Conservation (phyloP, 106 monocot genomes). For the Posidonia australis region DNA sequence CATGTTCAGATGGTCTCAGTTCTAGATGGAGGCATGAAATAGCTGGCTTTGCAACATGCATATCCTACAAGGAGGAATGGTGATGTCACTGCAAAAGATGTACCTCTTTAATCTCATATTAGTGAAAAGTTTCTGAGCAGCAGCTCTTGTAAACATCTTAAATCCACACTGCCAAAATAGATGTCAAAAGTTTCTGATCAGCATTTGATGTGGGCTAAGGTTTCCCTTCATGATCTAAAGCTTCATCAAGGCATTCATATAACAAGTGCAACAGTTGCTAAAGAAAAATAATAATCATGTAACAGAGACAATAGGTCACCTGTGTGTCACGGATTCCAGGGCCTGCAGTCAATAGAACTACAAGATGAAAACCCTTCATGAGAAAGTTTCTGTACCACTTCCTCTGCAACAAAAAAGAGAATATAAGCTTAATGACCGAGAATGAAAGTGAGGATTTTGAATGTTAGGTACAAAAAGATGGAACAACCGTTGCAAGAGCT, state of each 20-base stretch:
- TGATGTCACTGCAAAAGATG: no score
- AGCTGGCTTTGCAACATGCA: not conserved
- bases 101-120: conserved; percentile 92
- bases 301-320: conserved; percentile 23
- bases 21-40: no score
- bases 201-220: not conserved
- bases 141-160: conserved; percentile 96
- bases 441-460: not conserved
- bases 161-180: conserved; percentile 76
- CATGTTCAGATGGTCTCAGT: no score
- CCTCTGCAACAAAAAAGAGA: conserved; percentile 46
- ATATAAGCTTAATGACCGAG: not conserved
- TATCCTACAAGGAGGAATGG: no score
- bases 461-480: not conserved
- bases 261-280: no score
- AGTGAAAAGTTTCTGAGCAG: conserved; percentile 83
- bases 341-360: conserved; percentile 85
- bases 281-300: not conserved
- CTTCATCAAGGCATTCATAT: not conserved
- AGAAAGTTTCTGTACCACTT: conserved; percentile 96
- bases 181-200: not conserved
- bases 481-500: conserved; percentile 76
- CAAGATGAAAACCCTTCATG: conserved; percentile 97
- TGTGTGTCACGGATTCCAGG: conserved; percentile 96
- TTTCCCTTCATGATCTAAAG: not conserved